A percentile compares a stretch with the other conserved stretches of the same genome.
Conservation (phyloP, 345 rosid genomes). For the Citrus unshiu region DNA sequence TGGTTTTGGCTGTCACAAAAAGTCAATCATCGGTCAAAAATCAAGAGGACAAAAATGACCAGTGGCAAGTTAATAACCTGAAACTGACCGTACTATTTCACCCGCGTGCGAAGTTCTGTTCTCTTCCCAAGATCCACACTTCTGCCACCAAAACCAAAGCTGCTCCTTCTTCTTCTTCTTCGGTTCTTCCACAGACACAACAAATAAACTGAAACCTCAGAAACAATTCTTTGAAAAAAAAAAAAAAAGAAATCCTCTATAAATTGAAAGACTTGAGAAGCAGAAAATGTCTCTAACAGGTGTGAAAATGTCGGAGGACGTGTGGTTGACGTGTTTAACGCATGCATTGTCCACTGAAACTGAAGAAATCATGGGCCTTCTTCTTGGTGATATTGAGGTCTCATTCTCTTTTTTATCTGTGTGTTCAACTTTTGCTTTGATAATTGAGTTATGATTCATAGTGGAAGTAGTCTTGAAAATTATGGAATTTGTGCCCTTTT, state of each 20-base stretch:
- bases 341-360: conserved; percentile 99
- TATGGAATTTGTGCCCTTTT: not conserved
- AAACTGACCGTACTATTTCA: not conserved
- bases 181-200: no score
- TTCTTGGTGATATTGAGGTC: conserved; percentile 97
- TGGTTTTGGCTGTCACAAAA: no score
- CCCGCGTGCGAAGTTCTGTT: not conserved
- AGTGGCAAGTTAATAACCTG: not conserved
- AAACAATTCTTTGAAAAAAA: no score
- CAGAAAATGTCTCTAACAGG: conserved; percentile 66
- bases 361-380: conserved; percentile 99
- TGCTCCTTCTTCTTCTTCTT: not conserved
- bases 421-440: not conserved
- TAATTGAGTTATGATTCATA: not conserved
- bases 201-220: not conserved
- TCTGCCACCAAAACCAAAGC: not conserved
- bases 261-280: not conserved
- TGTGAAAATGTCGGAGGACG: conserved; percentile 92
- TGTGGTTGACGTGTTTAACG: conserved; percentile 91
- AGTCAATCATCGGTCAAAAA: not conserved
- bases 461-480: not conserved
- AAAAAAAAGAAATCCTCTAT: not conserved
- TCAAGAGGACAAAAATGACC: not conserved
- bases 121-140: not conserved
- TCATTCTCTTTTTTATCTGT: not conserved